These are phyloP conservation scores for Tuber melanosporum DNA, from an alignment of 495 filamentous ascomycete species.

Conservation along the genomic window DNA sequence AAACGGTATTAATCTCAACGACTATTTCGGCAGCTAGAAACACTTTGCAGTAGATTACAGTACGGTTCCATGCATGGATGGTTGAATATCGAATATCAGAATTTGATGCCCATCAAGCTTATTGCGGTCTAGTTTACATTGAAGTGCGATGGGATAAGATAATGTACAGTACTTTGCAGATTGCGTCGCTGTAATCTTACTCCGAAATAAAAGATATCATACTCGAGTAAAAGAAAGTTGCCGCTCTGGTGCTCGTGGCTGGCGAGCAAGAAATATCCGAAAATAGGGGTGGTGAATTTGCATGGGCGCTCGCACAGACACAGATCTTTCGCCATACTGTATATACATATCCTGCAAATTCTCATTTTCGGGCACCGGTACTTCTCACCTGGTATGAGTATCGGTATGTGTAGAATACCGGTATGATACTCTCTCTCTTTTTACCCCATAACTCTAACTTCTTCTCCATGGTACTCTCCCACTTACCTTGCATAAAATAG, in stretches of 20 bases:
- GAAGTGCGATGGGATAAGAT: background rate
- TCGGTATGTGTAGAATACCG: background rate
- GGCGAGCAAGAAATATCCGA: background rate
- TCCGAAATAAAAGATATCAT: background rate
- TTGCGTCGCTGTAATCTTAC: background rate
- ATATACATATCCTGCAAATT: background rate
- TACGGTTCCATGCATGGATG: background rate
- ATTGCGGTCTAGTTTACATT: background rate
- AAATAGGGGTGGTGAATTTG: background rate
- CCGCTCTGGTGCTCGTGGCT: background rate
- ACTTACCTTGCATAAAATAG: background rate
- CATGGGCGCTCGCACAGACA: background rate
- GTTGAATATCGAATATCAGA: background rate
- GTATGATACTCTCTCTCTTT: background rate
- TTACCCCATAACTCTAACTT: background rate
- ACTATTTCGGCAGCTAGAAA: background rate
- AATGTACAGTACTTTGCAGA: background rate
- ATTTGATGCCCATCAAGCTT: background rate
- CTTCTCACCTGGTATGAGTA: background rate
- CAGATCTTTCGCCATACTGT: background rate
- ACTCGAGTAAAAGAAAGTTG: background rate
- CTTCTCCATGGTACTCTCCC: background rate
- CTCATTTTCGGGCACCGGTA: too few relatives aligned
- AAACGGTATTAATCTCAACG: background rate
- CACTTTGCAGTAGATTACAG: background rate